phyloP scores from a whole-genome alignment of 257 asterid genomes.

The Cinchona pubescens region DNA sequence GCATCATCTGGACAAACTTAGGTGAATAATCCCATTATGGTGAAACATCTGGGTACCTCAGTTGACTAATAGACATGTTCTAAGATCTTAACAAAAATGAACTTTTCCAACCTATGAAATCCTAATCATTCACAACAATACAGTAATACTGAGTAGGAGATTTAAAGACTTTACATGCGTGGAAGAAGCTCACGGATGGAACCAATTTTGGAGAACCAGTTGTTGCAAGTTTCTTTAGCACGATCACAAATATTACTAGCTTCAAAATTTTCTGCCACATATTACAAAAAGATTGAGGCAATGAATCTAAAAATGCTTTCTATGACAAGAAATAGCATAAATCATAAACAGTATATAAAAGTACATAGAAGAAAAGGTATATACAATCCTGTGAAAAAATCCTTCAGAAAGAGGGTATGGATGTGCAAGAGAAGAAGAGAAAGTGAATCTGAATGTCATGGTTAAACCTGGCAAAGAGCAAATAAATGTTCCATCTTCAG shows the following conservation, averaged over 20 bases:
- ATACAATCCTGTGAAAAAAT: not conserved
- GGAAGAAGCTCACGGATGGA: constrained; percentile 76
- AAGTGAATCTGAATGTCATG: constrained; percentile 9
- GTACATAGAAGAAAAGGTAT: not conserved
- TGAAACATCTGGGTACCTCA: too few relatives aligned
- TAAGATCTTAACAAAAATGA: too few relatives aligned
- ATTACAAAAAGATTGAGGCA: constrained; percentile 12
- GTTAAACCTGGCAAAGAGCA: constrained; percentile 58
- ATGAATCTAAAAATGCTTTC: not conserved
- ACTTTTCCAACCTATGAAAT: too few relatives aligned
- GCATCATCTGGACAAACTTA: too few relatives aligned
- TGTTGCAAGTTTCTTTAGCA: constrained; percentile 89
- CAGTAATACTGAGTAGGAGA: constrained; percentile 11
- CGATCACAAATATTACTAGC: constrained; percentile 50
- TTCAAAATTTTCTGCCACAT: constrained; percentile 58
- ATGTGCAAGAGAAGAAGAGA: constrained; percentile 4
- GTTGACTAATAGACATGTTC: too few relatives aligned
- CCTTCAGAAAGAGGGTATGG: not conserved
- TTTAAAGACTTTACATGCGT: constrained; percentile 67
- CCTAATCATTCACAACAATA: constrained; percentile 17
- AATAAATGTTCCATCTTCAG: constrained; percentile 51
- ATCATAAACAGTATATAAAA: not conserved
- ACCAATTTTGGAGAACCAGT: constrained; percentile 86
- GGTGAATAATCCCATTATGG: too few relatives aligned
- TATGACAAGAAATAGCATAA: not conserved